Evolutionary conservation across 2,329 filamentous ascomycete species (phyloP), one percentile per base, ranked within the genome.

Genomic region (Phialemoniopsis sp.): DNA sequence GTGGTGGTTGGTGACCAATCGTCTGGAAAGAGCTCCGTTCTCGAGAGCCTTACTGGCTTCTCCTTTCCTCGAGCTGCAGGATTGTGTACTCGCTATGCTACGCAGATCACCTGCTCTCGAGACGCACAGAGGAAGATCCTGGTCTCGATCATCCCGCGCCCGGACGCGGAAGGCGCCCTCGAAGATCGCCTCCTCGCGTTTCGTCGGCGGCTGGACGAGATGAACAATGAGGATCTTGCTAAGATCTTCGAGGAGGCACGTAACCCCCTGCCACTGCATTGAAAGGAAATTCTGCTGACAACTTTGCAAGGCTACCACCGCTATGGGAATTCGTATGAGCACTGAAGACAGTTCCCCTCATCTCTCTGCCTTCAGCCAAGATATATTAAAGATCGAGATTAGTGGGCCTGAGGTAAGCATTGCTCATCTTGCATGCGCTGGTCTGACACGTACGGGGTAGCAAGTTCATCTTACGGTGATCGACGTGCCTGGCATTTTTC

Each of bases 1-100:
- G 85, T 85, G 28, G 87, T 90, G 8, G 87, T 91, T 9, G 88
- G 88, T 44, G 89, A 87, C 49, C 88, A 93, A 56, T 90, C 85
- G 0, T 89, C 87, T 32, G 88, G 88, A 53, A 94, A 94, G 68
- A 89, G 84, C 59, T 91, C 87, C 2, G 84, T 93, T 14, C 67
- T 93, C 26, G 87, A 93, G 56, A 89, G 64, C 14, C 45, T 76
- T 21, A 75, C 71, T 0, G 67, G 67, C 0, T 69, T 75, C 28
- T 62, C 63, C 0, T 72, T 76, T 29, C 71, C 72, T 5, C 60
- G 67, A 2, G 60, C 50, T 1, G 57, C 59, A 0, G 66, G 59
- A 1, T 61, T 73, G 1, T 73, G 72, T 34, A 76, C 72, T 0
- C 60, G 72, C 0, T 71, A 72, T 34, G 70, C 64, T 0, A 76